Evolutionary conservation across 1,139 yeast species (phyloP), one percentile per base, ranked within the genome.

Genomic region (Geotrichum bryndzae): DNA sequence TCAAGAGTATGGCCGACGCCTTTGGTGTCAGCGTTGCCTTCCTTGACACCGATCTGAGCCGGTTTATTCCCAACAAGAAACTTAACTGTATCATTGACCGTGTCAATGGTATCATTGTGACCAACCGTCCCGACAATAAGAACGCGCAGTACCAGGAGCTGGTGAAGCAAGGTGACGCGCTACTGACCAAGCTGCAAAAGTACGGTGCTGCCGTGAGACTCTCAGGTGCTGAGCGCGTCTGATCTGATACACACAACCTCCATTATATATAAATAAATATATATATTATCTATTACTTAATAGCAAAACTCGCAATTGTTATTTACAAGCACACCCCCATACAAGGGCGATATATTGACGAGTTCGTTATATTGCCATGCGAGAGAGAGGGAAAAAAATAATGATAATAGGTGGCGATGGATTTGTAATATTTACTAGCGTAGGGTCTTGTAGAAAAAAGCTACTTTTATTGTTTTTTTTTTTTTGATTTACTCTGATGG

Each of bases 131-230:
- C 2, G 99, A 94, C 74, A 91, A 88, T 76, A 94, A 95, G 77
- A 94, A 95, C 73, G 89, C 90, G 63, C 98, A 94, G 76, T 95
- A 92, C 75, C 96, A 91, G 73, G 78, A 80, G 66, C 81, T 95
- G 71, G 87, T 95, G 70, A 90, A 90, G 74, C 96, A 88, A 73
- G 99, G 99, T 65, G 99, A 95, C 73, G 85, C 86, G 15, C 80
- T 95, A 69, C 84, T 95, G 75, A 94, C 99, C 38, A 94, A 94
- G 76, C 82, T 95, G 72, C 99, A 95, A 74, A 94, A 92, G 76
- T 94, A 94, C 71, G 97, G 97, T 57, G 97, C 98, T 51, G 97
- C 98, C 18, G 98, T 94, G 60, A 88, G 95, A 74, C 82, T 94
- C 70, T 87, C 96, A 72, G 97, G 98, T 56, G 90, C 96, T 46